These are phyloP conservation scores for Quercus bicolor DNA, from an alignment of 306 rosid genomes.

Conservation along the genomic window DNA sequence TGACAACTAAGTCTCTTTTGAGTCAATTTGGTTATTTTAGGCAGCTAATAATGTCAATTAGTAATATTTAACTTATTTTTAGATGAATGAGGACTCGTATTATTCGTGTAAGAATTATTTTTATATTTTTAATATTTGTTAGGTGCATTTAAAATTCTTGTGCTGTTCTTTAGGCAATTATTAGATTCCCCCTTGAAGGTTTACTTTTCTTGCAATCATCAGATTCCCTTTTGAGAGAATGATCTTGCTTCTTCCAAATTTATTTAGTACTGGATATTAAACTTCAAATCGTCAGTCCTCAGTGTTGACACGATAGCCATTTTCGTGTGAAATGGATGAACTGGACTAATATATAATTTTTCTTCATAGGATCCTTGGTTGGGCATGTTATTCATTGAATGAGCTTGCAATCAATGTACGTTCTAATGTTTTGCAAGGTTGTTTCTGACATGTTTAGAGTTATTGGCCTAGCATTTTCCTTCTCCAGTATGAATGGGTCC, in stretches of 20 bases:
- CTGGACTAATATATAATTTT: background rate
- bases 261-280: background rate
- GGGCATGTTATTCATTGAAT: background rate
- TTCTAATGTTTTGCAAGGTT: background rate
- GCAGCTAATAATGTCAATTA: background rate
- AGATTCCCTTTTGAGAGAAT: slow-evolving; percentile 2
- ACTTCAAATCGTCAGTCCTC: background rate
- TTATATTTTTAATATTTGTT: background rate
- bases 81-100: background rate
- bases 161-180: background rate
- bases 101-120: background rate
- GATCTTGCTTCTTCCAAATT: background rate
- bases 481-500: background rate
- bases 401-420: background rate
- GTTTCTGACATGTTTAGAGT: background rate
- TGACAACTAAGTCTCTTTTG: background rate
- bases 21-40: background rate
- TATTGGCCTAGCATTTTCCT: background rate
- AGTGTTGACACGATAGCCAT: background rate
- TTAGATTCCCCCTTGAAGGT: slow-evolving; percentile 18
- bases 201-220: slow-evolving; percentile 13
- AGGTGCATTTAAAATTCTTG: background rate
- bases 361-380: background rate
- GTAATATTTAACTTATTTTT: background rate
- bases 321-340: background rate